Evolutionary conservation across 176 grass and related monocot species (phyloP), one percentile per base, ranked within the genome.

Genomic region (Oryza longistaminata): DNA sequence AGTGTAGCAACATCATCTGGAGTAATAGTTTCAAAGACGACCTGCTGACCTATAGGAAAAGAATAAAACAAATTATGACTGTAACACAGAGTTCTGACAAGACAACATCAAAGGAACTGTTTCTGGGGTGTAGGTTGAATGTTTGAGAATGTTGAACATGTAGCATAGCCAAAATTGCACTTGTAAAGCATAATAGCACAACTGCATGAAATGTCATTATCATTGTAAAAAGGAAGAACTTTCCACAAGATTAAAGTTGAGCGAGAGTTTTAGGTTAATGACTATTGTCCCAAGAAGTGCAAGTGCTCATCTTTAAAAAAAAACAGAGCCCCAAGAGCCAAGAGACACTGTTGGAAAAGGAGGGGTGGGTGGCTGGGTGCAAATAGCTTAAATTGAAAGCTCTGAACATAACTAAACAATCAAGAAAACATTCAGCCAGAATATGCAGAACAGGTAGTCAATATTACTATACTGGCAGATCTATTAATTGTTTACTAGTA

Each of bases 1-100:
- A 98, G 77, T 64, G 96, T 90, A 16, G 96, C 96, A 83, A 98
- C 88, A 83, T 98, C 96, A 70, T 95, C 93, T 69, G 89, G 81
- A 72, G 16, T 83, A 79, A 98, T 98, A 71, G 82, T 52, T 88
- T 98, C 89, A 14, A 85, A 92, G 67, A 75, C 77, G 35, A 65
- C 70, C 58, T 90, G 49, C 48, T 79, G 70, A 61, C 82, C 91
- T 95, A 66, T 48, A 84, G 49, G 39, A 31, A 70, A 55, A 65
- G 75, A 82, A 77, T 6, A 33, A 24, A 1, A 40, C 14, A 62
- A 62, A 24, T 26, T 86, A 3, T 9, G 44, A 81, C 60, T 68
- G 34, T 46, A 79, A 40, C 0, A 49, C 11, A 73, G 4, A 33
- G 11, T 25, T 84, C 9, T 64, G 52, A 58, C 22, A 73, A 74